A percentile compares a stretch with the other conserved stretches of the same genome.
Evolutionary conservation across 805 yeast species (phyloP).

Genomic region (Myxozyma neglecta): DNA sequence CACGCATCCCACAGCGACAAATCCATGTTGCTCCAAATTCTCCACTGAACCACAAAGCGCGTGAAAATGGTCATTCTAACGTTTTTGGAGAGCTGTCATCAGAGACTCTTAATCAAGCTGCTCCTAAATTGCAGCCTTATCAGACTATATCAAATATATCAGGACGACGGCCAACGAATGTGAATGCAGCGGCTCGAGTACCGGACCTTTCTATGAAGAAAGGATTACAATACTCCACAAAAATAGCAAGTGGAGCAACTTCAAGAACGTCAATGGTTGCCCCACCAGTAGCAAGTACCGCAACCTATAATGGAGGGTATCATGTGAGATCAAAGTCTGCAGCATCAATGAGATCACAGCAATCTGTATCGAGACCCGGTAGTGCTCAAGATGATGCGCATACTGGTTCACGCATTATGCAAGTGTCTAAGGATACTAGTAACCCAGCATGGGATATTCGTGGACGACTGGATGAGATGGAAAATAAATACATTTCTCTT

Average conservation of each 20-base stretch:
- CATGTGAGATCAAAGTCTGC: slow-evolving; percentile 22
- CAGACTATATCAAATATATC: background rate
- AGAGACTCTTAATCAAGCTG: slow-evolving; percentile 14
- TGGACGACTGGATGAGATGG: slow-evolving; percentile 26
- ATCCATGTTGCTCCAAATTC: slow-evolving; percentile 5
- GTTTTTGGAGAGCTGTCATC: slow-evolving; percentile 11
- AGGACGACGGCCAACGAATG: background rate
- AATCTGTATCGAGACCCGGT: background rate
- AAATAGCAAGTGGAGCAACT: background rate
- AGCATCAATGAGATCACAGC: slow-evolving; percentile 6
- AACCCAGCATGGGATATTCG: slow-evolving; percentile 22
- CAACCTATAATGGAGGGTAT: slow-evolving; percentile 11
- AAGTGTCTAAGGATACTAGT: slow-evolving; percentile 7
- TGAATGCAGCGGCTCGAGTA: background rate
- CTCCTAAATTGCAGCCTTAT: slow-evolving; percentile 14
- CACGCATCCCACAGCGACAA: slow-evolving; percentile 23
- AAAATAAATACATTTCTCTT: slow-evolving; percentile 14
- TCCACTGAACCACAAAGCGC: slow-evolving; percentile 3
- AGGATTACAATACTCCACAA: background rate
- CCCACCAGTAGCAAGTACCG: slow-evolving; percentile 2
- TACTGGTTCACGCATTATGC: slow-evolving; percentile 7
- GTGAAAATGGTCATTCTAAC: background rate
- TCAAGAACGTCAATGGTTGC: slow-evolving; percentile 1
- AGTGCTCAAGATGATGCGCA: slow-evolving; percentile 14
- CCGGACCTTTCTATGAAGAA: background rate